Base-by-base conservation (phyloP, 768 basidiomycete genomes). In the Tylopilus cervinicoccineus region DNA sequence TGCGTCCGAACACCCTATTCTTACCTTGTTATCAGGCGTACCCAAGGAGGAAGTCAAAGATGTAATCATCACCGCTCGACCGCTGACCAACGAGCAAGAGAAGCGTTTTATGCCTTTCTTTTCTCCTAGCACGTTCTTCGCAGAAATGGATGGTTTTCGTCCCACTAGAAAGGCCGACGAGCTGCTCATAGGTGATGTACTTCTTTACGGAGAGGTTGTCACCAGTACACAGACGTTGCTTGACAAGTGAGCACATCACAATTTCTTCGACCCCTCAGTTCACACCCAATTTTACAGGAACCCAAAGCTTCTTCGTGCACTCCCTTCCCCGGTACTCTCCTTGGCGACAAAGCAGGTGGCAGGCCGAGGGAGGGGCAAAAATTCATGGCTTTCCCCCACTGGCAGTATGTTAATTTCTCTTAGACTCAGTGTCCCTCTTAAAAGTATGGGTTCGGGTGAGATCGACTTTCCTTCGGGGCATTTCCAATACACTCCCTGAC, bases 171-270 rank as follows among this genome's bases (percentile, higher is more conserved):
- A 59, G 12, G 29, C 48, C 1, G 55, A 59, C 10, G 52, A 51
- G 6, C 81, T 81, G 76, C 77, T 79, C 3, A 64, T 88, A 5
- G 93, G 93, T 0, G 91, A 94, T 51, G 76, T 80, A 31, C 62
- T 97, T 24, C 56, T 94, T 9, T 97, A 97, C 54, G 86, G 88
- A 27, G 91, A 96, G 65, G 82, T 83, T 0, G 87, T 99, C 11
- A 92, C 92, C 2, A 93, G 90, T 56, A 98, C 95, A 0, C 96
- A 98, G 64, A 93, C 92, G 2, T 81, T 97, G 79, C 73, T 98
- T 5, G 91, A 96, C 62, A 88, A 84, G 95, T 93, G 54, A 68
- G 86, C 68, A 1, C 22, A 20, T 29, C 22, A 3, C 4, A 12
- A 16, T 16, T 1, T 20, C 28, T 33, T 20, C 10, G 13, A 20